Evolutionary conservation across 331 rosid genomes (phyloP).

Genomic region (Stylosanthes scabra): DNA sequence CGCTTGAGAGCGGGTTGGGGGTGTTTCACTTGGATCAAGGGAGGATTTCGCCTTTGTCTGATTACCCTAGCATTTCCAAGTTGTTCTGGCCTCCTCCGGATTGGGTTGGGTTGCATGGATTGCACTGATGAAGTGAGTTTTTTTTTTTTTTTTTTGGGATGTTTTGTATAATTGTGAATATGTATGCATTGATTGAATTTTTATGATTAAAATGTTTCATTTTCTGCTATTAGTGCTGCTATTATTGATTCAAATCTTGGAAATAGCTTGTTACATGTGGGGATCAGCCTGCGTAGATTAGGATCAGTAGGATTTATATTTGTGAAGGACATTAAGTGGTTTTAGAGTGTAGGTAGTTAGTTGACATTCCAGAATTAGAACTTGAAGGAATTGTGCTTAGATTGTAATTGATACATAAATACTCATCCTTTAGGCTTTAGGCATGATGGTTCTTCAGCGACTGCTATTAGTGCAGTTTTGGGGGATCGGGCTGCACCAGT

Average conservation of each 20-base stretch:
- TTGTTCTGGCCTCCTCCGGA: slow-evolving; percentile 82
- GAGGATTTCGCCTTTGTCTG: slow-evolving; percentile 51
- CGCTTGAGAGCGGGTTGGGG: slow-evolving; percentile 48
- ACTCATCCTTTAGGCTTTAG: no score
- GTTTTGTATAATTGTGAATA: not conserved
- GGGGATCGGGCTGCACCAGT: no score
- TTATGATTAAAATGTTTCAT: not conserved
- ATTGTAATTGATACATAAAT: no score
- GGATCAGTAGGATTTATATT: not conserved
- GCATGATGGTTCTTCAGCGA: no score
- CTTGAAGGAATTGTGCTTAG: not conserved
- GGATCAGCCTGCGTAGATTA: no score
- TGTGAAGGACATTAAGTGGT: not conserved
- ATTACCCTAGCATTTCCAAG: slow-evolving; percentile 50
- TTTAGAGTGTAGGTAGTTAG: not conserved
- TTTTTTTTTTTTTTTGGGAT: slow-evolving; percentile 14
- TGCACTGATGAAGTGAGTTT: slow-evolving; percentile 42
- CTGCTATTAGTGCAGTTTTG: no score
- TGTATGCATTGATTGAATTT: not conserved
- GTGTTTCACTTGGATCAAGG: slow-evolving; percentile 58
- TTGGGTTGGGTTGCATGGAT: slow-evolving; percentile 48
- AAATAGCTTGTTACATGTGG: no score
- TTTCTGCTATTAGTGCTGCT: not conserved
- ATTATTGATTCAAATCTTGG: no score
- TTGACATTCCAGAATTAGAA: slow-evolving; percentile 2